phyloP scores from a whole-genome alignment of 2,329 filamentous ascomycete species.

The Colletotrichum sp. region DNA sequence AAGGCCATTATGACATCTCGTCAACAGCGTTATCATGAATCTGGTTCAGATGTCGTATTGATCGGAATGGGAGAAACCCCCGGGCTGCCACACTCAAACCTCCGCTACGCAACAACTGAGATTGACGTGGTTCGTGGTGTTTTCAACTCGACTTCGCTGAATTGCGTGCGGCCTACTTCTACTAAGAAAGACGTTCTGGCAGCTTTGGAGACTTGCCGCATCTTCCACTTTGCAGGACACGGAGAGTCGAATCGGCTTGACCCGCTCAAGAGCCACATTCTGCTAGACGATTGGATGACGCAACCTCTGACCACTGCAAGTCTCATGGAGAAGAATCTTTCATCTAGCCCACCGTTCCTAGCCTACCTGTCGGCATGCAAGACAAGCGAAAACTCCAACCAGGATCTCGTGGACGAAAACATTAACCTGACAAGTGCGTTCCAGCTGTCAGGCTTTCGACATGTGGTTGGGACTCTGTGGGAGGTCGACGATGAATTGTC shows the following conservation, averaged over 20 bases:
- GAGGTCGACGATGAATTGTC: slow-evolving; percentile 35
- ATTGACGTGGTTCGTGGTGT: slow-evolving; percentile 17
- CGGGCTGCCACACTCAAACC: not conserved
- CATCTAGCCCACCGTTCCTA: slow-evolving; percentile 30
- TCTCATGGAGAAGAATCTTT: slow-evolving; percentile 19
- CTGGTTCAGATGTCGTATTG: slow-evolving; percentile 21
- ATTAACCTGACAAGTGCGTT: slow-evolving; percentile 32
- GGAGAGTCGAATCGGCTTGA: slow-evolving; percentile 21
- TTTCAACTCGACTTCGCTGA: not conserved
- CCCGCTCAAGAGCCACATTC: slow-evolving; percentile 15
- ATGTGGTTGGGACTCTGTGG: slow-evolving; percentile 31
- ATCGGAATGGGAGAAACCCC: slow-evolving; percentile 31
- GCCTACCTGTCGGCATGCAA: slow-evolving; percentile 44
- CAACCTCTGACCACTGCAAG: slow-evolving; percentile 17
- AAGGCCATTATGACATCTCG: slow-evolving; percentile 32
- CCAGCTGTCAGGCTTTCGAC: slow-evolving; percentile 43
- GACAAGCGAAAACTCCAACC: slow-evolving; percentile 29
- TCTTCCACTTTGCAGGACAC: slow-evolving; percentile 50
- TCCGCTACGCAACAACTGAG: slow-evolving; percentile 25
- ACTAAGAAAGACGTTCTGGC: slow-evolving; percentile 27
- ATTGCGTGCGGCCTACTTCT: not conserved
- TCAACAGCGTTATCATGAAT: not conserved
- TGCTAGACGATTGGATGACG: not conserved
- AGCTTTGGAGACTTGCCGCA: slow-evolving; percentile 28
- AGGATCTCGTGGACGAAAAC: slow-evolving; percentile 35